Base-by-base conservation (phyloP, 768 basidiomycete genomes). In the Tephrocybe sp. region DNA sequence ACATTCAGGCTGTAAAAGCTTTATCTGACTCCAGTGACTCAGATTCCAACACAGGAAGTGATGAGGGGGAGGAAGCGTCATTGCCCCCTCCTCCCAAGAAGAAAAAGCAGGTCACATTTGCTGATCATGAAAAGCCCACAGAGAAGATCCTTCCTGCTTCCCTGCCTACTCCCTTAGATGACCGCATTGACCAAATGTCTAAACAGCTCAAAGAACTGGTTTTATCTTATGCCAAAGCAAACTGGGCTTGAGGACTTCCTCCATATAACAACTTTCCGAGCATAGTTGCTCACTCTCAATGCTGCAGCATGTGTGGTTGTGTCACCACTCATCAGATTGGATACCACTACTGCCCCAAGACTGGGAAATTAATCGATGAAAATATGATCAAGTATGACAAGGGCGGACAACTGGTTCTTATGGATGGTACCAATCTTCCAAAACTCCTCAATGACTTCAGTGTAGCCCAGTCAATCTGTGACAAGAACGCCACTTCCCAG, bases 291-390 rank as follows among this genome's bases (percentile, higher is more conserved):
- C 14, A 17, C 1, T 14, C 3, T 6, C 41, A 28, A 6, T 39
- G 43, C 17, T 58, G 57, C 33, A 51, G 52, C 36, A 55, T 58
- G 17, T 58, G 57, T 18, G 50, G 44, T 3, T 7, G 20, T 7
- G 46, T 46, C 9, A n/a, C n/a, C 7, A 17, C 18, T 15, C 58
- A 60, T 44, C 40, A 37, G 11, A 26, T 54, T 7, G 50, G 47
- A 10, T 23, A 37, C 21, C 11, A n/a, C 17, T 33, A 52, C 28
- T 60, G 58, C 39, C 56, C 55, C 12, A 38, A 57, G 17, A 52
- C 42, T 8, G 9, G n/a, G 5, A 8, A 11, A 1, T 38, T 60
- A 3, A 17, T 60, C 11, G 5, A 36, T 1, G 42, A 57, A 12
- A 32, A 44, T 1, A 50, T 60, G 3, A 44, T 34, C 34, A 41